Percentiles rank a stretch among this genome's conserved stretches.
These are phyloP conservation scores for Tuber magnatum DNA, from an alignment of 495 filamentous ascomycete genomes.

Conservation along the genomic window DNA sequence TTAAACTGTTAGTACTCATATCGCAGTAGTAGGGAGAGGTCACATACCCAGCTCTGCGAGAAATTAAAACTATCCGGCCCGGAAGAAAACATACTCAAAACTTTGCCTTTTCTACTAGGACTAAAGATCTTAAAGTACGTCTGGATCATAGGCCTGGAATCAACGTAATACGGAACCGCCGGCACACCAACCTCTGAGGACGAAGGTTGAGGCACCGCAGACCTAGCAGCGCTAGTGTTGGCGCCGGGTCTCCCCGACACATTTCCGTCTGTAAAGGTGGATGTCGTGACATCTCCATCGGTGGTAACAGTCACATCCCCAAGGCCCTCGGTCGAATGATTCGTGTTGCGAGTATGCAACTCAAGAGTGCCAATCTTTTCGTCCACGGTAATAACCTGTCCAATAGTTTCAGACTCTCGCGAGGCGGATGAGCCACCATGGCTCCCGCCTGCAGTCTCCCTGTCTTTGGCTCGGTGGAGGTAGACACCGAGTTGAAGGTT, in stretches of 20 bases:
- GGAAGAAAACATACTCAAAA: conserved; percentile 54
- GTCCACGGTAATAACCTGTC: conserved; percentile 30
- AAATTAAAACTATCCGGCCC: conserved; percentile 58
- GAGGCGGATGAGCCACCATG: conserved; percentile 6
- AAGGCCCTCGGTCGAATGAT: conserved; percentile 21
- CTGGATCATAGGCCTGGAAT: conserved; percentile 52
- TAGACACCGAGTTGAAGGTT: conserved; percentile 55
- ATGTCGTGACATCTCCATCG: conserved; percentile 22
- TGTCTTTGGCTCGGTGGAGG: conserved; percentile 55
- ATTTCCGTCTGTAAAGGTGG: conserved; percentile 22
- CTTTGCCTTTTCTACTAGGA: conserved; percentile 51
- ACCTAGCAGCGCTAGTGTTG: conserved; percentile 29
- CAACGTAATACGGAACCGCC: conserved; percentile 51
- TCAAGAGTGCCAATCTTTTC: conserved; percentile 7
- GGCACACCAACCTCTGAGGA: conserved; percentile 30
- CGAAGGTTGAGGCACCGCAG: conserved; percentile 8
- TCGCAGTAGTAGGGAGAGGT: not conserved
- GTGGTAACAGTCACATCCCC: conserved; percentile 34
- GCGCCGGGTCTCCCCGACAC: conserved; percentile 21
- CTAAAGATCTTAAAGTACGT: conserved; percentile 61
- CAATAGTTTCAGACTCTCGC: conserved; percentile 17
- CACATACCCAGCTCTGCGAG: conserved; percentile 50
- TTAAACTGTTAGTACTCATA: not conserved
- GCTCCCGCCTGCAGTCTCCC: conserved; percentile 44
- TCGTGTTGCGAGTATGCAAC: conserved; percentile 18